Conservation (phyloP, 805 yeast species). For the Candida nitratophila region DNA sequence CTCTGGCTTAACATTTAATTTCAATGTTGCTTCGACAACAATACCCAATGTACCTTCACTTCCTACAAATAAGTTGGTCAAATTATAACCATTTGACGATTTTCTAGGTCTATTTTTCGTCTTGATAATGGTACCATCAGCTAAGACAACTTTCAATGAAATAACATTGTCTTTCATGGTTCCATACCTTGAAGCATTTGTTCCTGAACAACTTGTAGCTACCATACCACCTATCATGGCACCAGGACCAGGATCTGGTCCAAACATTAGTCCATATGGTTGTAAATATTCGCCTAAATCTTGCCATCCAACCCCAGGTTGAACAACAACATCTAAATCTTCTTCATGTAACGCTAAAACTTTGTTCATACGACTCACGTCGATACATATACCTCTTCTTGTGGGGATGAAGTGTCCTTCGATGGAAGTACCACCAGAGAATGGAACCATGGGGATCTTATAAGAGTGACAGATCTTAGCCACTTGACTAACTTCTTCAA, state of each 20-base stretch:
- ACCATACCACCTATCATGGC: constrained; percentile 74
- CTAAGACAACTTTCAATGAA: constrained; percentile 64
- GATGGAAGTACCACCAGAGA: constrained; percentile 68
- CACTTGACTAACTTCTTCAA: constrained; percentile 60
- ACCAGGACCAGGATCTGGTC: constrained; percentile 76
- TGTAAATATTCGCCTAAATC: constrained; percentile 48
- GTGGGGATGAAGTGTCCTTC: constrained; percentile 77
- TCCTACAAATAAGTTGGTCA: constrained; percentile 70
- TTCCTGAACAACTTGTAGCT: constrained; percentile 72
- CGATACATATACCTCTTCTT: constrained; percentile 53
- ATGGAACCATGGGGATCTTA: constrained; percentile 64
- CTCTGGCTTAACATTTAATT: constrained; percentile 57
- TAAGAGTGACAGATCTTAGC: constrained; percentile 58
- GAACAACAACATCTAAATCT: constrained; percentile 70
- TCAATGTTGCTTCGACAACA: constrained; percentile 70
- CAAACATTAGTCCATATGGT: constrained; percentile 52
- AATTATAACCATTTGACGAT: constrained; percentile 72
- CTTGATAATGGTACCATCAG: constrained; percentile 73
- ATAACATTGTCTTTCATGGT: constrained; percentile 71
- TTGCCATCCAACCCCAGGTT: constrained; percentile 78
- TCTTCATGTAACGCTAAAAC: constrained; percentile 49
- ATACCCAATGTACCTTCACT: constrained; percentile 78
- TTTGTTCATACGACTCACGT: constrained; percentile 54
- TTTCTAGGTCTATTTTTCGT: constrained; percentile 72
- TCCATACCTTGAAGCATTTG: constrained; percentile 72